Evolutionary conservation across 2,329 filamentous ascomycete genomes (phyloP), one percentile per base, ranked within the genome.

Genomic region (Intubia oerlemansii): DNA sequence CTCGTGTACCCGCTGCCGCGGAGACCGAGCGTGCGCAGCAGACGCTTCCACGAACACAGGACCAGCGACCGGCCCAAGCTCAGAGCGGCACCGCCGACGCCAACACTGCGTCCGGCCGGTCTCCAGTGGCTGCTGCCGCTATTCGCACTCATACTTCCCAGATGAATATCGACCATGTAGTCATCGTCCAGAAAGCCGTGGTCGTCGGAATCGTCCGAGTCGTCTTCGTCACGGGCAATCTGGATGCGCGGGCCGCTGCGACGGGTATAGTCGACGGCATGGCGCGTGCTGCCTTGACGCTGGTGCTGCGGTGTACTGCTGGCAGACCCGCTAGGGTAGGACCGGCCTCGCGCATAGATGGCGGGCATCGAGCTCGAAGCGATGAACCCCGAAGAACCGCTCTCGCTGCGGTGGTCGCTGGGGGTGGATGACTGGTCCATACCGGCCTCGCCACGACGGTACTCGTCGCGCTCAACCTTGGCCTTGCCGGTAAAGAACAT

Each of bases 401-500:
- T 44, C 7, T 34, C 40, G 3, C 41, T 39, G 2, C 12, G 11
- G 10, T 33, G 36, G 5, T 32, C 35, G 21, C 18, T 43, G 40
- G 17, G 44, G 31, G 5, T 38, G 56, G 6, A 44, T 41, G n/a
- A n/a, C n/a, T n/a, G n/a, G n/a, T n/a, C n/a, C n/a, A n/a, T n/a
- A n/a, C n/a, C n/a, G n/a, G n/a, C n/a, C n/a, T n/a, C n/a, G 10
- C 35, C 41, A 5, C 41, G 38, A 7, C 35, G 36, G 8, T 34
- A 48, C 24, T 55, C 54, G 31, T 54, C 50, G 32, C 51, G 50
- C 27, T 69, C 63, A 6, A 52, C 41, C 42, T 68, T 68, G 34
- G 56, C 54, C 41, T 68, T 68, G 45, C 66, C 66, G 19, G 8
- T 21, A 21, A n/a, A n/a, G 44, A 55, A 61, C 17, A 57, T 39